A percentile compares a stretch with the other conserved stretches of the same genome.
phyloP scores from a whole-genome alignment of 495 filamentous ascomycete genomes.

The Podospora comata region DNA sequence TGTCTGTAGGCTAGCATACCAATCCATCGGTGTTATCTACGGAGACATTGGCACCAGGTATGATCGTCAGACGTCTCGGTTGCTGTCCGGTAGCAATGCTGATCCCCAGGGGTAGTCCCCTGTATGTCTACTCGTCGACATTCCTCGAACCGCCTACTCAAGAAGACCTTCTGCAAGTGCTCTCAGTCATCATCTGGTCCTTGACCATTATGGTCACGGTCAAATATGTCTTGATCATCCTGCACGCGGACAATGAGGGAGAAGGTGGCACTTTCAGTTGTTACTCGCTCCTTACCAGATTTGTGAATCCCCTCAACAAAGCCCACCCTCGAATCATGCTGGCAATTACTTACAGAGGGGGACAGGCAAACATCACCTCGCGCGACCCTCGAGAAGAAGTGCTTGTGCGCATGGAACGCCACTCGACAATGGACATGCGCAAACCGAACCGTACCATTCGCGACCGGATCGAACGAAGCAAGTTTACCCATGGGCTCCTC shows the following conservation, averaged over 20 bases:
- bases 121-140: constrained; percentile 71
- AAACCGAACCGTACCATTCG: constrained; percentile 51
- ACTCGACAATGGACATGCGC: constrained; percentile 52
- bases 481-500: constrained; percentile 48
- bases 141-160: constrained; percentile 57
- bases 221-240: constrained; percentile 69
- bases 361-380: constrained; percentile 40
- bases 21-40: constrained; percentile 69
- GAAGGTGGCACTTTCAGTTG: constrained; percentile 62
- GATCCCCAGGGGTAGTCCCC: constrained; percentile 35
- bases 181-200: constrained; percentile 73
- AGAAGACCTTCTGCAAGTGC: constrained; percentile 63
- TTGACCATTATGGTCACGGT: constrained; percentile 69
- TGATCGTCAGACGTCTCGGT: background rate
- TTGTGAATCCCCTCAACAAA: constrained; percentile 35
- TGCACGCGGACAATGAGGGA: constrained; percentile 72
- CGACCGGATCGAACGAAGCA: constrained; percentile 55
- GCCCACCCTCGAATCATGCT: background rate
- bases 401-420: constrained; percentile 56
- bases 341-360: background rate
- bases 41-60: constrained; percentile 67
- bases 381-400: constrained; percentile 49
- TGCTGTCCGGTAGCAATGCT: background rate
- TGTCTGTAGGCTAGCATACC: constrained; percentile 30
- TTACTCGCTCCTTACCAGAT: constrained; percentile 26